Base-by-base conservation (phyloP, 768 basidiomycete species). In the Scleroderma bovista region DNA sequence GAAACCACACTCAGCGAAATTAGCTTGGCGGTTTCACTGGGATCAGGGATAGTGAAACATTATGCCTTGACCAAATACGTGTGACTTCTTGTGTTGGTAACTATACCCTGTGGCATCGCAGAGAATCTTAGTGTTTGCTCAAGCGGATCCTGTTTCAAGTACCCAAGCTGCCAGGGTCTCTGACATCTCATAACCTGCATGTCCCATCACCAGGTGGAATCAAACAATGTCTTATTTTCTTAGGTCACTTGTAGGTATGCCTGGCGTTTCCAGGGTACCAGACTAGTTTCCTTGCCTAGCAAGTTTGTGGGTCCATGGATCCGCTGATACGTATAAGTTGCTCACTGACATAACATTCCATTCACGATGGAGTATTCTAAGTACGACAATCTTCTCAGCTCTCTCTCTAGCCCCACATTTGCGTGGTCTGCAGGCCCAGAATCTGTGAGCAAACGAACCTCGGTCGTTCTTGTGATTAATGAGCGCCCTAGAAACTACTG, bases 401-500 rank as follows among this genome's bases (percentile, higher is more conserved):
- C 67, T 68, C 17, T 67, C 62, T 43, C 57, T 57, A 34, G 26
- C n/a, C 54, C 66, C 16, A 63, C 71, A 2, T 53, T 61, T 32
- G 31, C 24, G 8, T 51, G 59, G 58, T 44, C 60, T 20, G 43
- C 42, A 29, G 51, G 53, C 22, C 52, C 67, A 19, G 66, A 66
- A 48, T 46, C 46, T 46, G 65, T 66, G 17, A n/a, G 66, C 52
- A 7, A 7, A 17, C 3, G 6, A 23, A 6, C n/a, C 13, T 44
- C 6, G 13, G 23, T 24, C 11, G n/a, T 39, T n/a, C 9, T 9
- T 29, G 9, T 29, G 26, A 29, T 29, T 40, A 40, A 40, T 10
- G 20, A 19, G 10, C 13, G 12, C 13, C 8, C 15, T 32, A 75
- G 76, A 70, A 72, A 2, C 61, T 97, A 16, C 75, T 95, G 10